Conservation (phyloP, 257 asterid genomes). For the Cynanchum wilfordii region DNA sequence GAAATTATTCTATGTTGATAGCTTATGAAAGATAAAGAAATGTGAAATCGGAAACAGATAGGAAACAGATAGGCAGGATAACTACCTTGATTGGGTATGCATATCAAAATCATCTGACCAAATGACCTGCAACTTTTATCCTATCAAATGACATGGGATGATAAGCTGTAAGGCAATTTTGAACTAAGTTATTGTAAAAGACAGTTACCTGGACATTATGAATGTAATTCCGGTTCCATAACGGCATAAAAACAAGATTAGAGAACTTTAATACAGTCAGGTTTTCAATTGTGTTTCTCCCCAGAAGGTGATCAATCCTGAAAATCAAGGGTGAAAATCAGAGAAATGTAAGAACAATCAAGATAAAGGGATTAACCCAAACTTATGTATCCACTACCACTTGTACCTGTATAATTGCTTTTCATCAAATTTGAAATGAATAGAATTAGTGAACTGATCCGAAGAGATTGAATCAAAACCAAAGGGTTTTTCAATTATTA, state of each 20-base stretch:
- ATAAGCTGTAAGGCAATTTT: constrained; percentile 1
- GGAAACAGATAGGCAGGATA: constrained; percentile 4
- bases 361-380: neutral
- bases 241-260: constrained; percentile 47
- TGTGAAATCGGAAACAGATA: neutral
- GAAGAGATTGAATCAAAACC: constrained; percentile 39
- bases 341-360: neutral
- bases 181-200: neutral
- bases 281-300: constrained; percentile 54
- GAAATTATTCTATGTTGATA: constrained; percentile 1
- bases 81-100: constrained; percentile 30
- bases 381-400: neutral
- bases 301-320: constrained; percentile 58
- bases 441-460: constrained; percentile 32
- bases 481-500: constrained; percentile 48
- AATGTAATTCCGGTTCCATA: constrained; percentile 51
- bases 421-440: constrained; percentile 39
- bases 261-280: constrained; percentile 49
- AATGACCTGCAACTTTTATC: constrained; percentile 28
- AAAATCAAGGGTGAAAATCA: constrained; percentile 10
- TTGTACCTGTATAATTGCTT: constrained; percentile 43
- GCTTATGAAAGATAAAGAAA: neutral
- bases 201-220: constrained; percentile 37
- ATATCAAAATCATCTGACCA: constrained; percentile 35
- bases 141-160: neutral